These are phyloP conservation scores for Dictyostelium intermedium DNA, from an alignment of 78 protist species.

Conservation along the genomic window DNA sequence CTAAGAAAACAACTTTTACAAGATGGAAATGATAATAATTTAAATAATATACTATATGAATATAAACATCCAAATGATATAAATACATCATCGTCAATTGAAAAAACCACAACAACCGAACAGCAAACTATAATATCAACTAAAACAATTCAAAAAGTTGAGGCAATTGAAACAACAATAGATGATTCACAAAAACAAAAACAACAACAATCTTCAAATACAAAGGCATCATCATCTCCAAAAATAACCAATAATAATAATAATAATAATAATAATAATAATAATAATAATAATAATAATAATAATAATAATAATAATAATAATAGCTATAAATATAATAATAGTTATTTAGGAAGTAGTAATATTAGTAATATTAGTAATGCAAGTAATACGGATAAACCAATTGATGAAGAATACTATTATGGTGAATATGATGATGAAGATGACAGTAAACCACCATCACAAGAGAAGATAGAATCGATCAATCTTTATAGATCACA, in stretches of 20 bases:
- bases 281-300: background rate
- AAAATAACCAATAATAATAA: background rate
- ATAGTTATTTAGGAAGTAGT: background rate
- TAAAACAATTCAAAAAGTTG: background rate
- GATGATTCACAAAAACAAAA: background rate
- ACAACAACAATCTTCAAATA: background rate
- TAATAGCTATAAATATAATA: background rate
- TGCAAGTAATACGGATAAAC: background rate
- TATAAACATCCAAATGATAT: background rate
- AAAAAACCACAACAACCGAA: background rate
- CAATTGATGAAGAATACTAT: background rate
- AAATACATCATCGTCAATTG: background rate
- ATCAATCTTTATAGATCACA: slow-evolving; percentile 15
- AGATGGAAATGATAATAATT: background rate
- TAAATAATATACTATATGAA: background rate
- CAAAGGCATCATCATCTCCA: background rate
- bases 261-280: background rate
- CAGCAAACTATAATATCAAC: background rate
- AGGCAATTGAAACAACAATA: background rate
- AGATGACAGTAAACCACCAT: slow-evolving; percentile 2
- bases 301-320: background rate
- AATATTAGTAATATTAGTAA: background rate
- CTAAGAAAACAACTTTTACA: background rate
- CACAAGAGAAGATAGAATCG: slow-evolving; percentile 4
- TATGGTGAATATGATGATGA: background rate